Conservation (phyloP, 2,329 filamentous ascomycete species). For the Xylariaceae sp. region DNA sequence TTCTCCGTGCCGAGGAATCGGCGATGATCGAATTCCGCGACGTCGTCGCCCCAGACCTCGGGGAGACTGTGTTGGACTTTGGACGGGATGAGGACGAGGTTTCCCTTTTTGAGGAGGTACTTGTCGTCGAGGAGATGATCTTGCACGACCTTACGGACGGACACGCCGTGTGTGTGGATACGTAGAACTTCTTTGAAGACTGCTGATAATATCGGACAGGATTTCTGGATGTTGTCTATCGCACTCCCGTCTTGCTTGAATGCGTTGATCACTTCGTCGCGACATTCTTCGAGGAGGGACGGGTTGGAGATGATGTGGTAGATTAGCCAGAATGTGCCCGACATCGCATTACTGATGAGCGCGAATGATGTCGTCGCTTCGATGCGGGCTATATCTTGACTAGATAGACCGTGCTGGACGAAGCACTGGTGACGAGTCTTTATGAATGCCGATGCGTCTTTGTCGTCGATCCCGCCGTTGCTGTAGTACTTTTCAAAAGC, state of each 20-base stretch:
- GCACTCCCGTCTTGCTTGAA: not conserved
- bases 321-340: slow-evolving; percentile 17
- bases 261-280: slow-evolving; percentile 5
- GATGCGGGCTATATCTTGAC: slow-evolving; percentile 13
- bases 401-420: not conserved
- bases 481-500: slow-evolving; percentile 12
- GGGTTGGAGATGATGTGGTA: slow-evolving; percentile 24
- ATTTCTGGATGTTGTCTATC: slow-evolving; percentile 3
- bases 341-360: slow-evolving; percentile 13
- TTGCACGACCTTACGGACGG: slow-evolving; percentile 8
- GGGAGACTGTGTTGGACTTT: slow-evolving; percentile 14
- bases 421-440: not conserved
- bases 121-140: slow-evolving; percentile 17
- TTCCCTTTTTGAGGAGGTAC: slow-evolving; percentile 23
- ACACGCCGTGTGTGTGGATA: not conserved
- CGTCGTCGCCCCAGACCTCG: slow-evolving; percentile 13
- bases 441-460: slow-evolving; percentile 13
- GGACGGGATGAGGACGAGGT: slow-evolving; percentile 15
- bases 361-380: slow-evolving; percentile 14
- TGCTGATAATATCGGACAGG: slow-evolving; percentile 15
- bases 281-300: slow-evolving; percentile 21
- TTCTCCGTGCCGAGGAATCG: not conserved
- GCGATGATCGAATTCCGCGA: slow-evolving; percentile 3
- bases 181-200: slow-evolving; percentile 18
- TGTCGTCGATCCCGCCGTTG: slow-evolving; percentile 10